Percentiles rank a stretch among this genome's conserved stretches.
Evolutionary conservation across 768 basidiomycete genomes (phyloP).

Genomic region (Leccinellum albellum): DNA sequence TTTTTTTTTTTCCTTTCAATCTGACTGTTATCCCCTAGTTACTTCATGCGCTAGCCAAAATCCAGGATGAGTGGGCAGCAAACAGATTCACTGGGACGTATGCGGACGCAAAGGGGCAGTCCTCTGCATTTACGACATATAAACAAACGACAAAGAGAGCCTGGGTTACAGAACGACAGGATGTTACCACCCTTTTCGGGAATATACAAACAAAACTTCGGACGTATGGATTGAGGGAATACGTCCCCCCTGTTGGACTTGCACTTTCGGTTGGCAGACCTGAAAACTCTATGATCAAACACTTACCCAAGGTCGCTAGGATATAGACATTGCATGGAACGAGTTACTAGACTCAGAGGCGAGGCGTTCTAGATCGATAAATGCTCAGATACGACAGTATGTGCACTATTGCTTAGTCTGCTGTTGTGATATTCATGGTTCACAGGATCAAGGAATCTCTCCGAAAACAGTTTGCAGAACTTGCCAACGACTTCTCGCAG

Average conservation of each 20-base stretch:
- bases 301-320: conserved; percentile 33
- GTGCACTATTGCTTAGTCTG: conserved; percentile 26
- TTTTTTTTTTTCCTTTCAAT: neutral
- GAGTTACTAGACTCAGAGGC: conserved; percentile 71
- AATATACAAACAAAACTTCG: conserved; percentile 92
- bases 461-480: conserved; percentile 70
- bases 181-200: conserved; percentile 80
- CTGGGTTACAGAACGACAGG: conserved; percentile 90
- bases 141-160: conserved; percentile 81
- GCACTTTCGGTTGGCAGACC: conserved; percentile 46
- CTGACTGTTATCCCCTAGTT: conserved; percentile 40
- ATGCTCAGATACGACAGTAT: conserved; percentile 84
- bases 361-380: conserved; percentile 73
- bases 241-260: conserved; percentile 72
- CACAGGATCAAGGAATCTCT: conserved; percentile 77
- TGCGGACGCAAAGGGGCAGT: conserved; percentile 73
- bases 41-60: conserved; percentile 60
- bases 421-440: neutral
- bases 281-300: neutral
- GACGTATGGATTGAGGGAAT: conserved; percentile 85
- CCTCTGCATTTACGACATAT: conserved; percentile 68
- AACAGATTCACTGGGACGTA: conserved; percentile 72
- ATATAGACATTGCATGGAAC: conserved; percentile 79
- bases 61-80: conserved; percentile 67
- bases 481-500: conserved; percentile 75